Conservation (phyloP, 805 yeast genomes). For the Starmera caribaea region DNA sequence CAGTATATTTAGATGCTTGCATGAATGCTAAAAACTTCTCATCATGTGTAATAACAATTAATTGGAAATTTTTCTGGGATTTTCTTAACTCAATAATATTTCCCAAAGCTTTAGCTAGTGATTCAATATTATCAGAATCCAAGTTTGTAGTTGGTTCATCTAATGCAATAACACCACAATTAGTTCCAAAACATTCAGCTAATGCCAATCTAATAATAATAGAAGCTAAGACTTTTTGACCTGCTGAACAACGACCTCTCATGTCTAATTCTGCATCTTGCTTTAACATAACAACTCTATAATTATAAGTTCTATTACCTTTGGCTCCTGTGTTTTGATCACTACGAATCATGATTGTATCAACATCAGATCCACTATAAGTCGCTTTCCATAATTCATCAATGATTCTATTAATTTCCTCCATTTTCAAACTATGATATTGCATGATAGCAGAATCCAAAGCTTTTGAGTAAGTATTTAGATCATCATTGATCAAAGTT, state of each 20-base stretch:
- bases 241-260: constrained; percentile 98
- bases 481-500: constrained; percentile 67
- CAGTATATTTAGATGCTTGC: constrained; percentile 79
- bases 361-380: constrained; percentile 92
- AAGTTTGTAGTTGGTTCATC: constrained; percentile 98
- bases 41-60: constrained; percentile 94
- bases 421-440: constrained; percentile 86
- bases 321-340: constrained; percentile 41
- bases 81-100: constrained; percentile 67
- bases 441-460: constrained; percentile 90
- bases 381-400: constrained; percentile 93
- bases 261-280: constrained; percentile 88
- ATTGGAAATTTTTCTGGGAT: constrained; percentile 80
- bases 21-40: constrained; percentile 80
- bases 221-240: constrained; percentile 90
- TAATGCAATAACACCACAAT: constrained; percentile 90
- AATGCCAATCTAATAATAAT: constrained; percentile 85
- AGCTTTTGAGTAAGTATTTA: constrained; percentile 73
- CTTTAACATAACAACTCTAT: constrained; percentile 91
- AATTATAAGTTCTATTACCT: constrained; percentile 67
- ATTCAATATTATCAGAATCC: constrained; percentile 81
- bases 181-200: constrained; percentile 91
- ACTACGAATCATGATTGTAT: constrained; percentile 75
- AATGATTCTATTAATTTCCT: constrained; percentile 76
- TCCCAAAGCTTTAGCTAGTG: constrained; percentile 73